Conservation (phyloP, 441 rosid species). For the Erodium chrysanthum region DNA sequence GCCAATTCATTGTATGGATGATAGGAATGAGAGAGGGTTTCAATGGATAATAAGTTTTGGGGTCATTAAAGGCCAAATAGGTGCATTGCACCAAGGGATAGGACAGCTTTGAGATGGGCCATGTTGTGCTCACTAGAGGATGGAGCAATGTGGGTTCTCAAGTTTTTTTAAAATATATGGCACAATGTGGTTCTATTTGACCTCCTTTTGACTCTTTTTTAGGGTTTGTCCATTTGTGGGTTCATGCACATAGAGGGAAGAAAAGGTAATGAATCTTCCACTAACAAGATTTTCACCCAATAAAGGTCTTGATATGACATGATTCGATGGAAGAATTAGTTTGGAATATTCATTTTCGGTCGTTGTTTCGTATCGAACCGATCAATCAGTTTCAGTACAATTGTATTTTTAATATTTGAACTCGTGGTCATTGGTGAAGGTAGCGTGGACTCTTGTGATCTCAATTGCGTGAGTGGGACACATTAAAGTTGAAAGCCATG, state of each 20-base stretch:
- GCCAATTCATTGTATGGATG: constrained; percentile 28
- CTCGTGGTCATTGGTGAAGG: too few relatives aligned
- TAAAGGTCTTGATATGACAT: neutral
- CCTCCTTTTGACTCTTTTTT: constrained; percentile 19
- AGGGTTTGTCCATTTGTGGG: neutral
- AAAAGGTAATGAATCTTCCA: neutral
- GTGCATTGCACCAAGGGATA: constrained; percentile 33
- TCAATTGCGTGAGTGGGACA: too few relatives aligned
- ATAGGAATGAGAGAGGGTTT: constrained; percentile 21
- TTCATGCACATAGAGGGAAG: neutral
- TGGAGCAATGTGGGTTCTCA: constrained; percentile 31
- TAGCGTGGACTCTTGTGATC: too few relatives aligned
- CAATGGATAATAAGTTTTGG: constrained; percentile 8
- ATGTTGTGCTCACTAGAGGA: constrained; percentile 32
- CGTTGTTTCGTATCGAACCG: too few relatives aligned
- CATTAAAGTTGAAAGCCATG: too few relatives aligned
- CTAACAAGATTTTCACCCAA: neutral
- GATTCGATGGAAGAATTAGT: neutral
- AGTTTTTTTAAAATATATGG: constrained; percentile 16
- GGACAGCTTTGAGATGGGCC: constrained; percentile 46
- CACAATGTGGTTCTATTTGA: constrained; percentile 20
- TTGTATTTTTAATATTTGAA: too few relatives aligned
- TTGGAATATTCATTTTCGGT: too few relatives aligned
- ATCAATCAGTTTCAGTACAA: too few relatives aligned
- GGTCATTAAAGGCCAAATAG: constrained; percentile 13